Conservation (phyloP, 257 asterid genomes). For the Dorcoceras hygrometricum region DNA sequence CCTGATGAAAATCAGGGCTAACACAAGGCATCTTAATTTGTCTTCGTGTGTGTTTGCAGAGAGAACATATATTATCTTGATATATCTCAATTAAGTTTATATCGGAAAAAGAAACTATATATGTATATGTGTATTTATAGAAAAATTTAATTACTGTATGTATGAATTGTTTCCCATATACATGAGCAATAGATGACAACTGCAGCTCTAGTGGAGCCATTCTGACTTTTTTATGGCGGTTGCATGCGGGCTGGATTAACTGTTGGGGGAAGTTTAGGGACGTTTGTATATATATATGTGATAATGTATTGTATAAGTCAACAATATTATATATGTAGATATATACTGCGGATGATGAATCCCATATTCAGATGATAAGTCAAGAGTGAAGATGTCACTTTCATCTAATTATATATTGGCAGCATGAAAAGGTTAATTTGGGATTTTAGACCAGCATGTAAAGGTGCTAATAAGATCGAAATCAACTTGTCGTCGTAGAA, state of each 20-base stretch:
- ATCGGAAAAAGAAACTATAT: too few species aligned
- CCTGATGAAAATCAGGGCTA: constrained; percentile 24
- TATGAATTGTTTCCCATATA: too few species aligned
- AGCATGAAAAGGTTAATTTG: too few species aligned
- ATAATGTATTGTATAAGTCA: neutral
- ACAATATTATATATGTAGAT: neutral
- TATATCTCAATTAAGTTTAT: too few species aligned
- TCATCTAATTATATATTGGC: neutral
- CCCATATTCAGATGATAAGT: neutral
- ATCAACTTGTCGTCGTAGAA: constrained; percentile 15
- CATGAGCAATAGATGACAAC: too few species aligned
- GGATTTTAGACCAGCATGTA: constrained; percentile 13
- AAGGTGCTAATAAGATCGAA: constrained; percentile 1
- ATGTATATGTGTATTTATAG: too few species aligned
- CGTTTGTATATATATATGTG: constrained; percentile 5
- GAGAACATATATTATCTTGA: too few species aligned
- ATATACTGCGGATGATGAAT: too few species aligned
- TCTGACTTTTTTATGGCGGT: neutral
- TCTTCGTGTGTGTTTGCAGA: too few species aligned
- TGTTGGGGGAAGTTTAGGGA: constrained; percentile 8
- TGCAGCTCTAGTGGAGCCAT: too few species aligned
- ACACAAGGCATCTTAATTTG: constrained; percentile 25
- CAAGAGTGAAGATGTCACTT: neutral
- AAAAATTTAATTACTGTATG: too few species aligned
- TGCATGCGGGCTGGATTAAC: too few species aligned